Percentiles rank a stretch among this genome's conserved stretches.
phyloP scores from a whole-genome alignment of 2,329 filamentous ascomycete genomes.

The Trichophyton equinum region DNA sequence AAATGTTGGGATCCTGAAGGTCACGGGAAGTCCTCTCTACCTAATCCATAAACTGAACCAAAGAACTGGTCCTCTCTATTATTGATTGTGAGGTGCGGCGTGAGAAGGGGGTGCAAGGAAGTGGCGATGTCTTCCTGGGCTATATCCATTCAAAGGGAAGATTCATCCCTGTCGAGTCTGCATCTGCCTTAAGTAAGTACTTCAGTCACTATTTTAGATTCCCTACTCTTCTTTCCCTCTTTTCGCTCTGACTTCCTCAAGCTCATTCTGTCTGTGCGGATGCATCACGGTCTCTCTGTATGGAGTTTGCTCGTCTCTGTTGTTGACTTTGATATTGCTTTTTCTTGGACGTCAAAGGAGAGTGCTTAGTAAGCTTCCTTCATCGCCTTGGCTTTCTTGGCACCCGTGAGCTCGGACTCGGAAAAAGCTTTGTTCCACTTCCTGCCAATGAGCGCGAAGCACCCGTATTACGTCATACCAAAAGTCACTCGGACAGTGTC shows the following conservation, averaged over 20 bases:
- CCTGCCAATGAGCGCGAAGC: background rate
- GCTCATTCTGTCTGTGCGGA: background rate
- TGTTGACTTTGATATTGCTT: background rate
- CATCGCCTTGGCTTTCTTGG: background rate
- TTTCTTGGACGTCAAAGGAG: background rate
- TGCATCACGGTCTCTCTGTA: background rate
- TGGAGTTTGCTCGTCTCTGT: background rate
- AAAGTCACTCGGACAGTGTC: background rate
- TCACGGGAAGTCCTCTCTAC: background rate
- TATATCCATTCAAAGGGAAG: too few species aligned
- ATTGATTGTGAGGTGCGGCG: background rate
- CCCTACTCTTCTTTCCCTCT: too few species aligned
- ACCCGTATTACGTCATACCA: background rate
- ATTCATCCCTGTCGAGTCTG: background rate
- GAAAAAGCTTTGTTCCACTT: background rate
- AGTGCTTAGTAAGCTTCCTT: background rate
- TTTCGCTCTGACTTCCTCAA: background rate
- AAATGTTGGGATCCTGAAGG: too few species aligned
- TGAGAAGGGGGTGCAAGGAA: background rate
- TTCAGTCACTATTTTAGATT: too few species aligned
- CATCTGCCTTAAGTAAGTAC: too few species aligned
- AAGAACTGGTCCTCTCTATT: background rate
- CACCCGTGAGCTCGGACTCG: background rate
- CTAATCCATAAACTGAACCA: background rate
- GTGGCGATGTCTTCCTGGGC: background rate